Conservation (phyloP, 257 asterid species). For the Euphrasia confusa region DNA sequence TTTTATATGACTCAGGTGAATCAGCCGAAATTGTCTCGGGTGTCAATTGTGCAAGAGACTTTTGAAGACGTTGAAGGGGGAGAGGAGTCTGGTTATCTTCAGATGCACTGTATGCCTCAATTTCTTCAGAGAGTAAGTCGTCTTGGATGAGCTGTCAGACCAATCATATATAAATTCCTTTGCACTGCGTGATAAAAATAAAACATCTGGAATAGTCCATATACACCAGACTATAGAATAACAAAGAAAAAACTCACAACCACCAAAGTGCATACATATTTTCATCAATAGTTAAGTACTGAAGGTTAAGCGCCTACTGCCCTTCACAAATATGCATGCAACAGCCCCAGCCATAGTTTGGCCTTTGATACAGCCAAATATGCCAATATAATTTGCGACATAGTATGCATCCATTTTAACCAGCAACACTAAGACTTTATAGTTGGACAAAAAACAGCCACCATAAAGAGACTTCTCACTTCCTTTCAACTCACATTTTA, state of each 20-base stretch:
- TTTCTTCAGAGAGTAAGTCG: conserved; percentile 61
- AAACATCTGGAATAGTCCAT: conserved; percentile 24
- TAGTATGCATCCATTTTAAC: neutral
- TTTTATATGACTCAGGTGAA: conserved; percentile 32
- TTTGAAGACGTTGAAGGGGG: conserved; percentile 66
- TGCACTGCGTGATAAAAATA: conserved; percentile 17
- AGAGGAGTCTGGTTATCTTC: conserved; percentile 57
- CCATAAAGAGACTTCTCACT: neutral
- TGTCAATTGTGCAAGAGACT: conserved; percentile 33
- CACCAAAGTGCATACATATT: neutral
- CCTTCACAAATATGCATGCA: conserved; percentile 1
- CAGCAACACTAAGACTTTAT: neutral
- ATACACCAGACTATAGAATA: conserved; percentile 18
- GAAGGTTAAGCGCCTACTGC: neutral
- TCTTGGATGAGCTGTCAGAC: conserved; percentile 73
- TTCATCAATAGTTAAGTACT: neutral
- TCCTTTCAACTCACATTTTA: conserved; percentile 9
- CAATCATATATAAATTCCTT: conserved; percentile 24
- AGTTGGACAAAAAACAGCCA: neutral
- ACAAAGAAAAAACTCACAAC: conserved; percentile 8
- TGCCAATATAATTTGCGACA: neutral
- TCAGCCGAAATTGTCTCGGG: conserved; percentile 42
- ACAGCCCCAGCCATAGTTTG: neutral
- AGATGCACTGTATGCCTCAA: conserved; percentile 45
- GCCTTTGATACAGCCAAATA: neutral